phyloP scores from a whole-genome alignment of 2,329 filamentous ascomycete species.

The Saccharata proteae region DNA sequence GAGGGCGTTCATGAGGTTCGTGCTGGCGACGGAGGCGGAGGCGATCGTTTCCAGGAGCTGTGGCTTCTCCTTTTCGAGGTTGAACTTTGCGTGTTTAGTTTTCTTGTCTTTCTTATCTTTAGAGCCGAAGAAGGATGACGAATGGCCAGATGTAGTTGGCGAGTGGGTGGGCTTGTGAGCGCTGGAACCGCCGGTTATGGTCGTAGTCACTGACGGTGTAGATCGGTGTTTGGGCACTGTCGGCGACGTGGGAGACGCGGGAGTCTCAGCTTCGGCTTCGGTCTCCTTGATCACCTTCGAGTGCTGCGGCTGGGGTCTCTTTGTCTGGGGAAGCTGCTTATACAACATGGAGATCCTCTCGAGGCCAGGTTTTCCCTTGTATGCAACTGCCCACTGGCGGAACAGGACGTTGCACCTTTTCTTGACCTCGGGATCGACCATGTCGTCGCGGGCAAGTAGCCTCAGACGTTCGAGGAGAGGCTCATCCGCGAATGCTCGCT shows the following conservation, averaged over 20 bases:
- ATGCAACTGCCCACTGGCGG: conserved; percentile 71
- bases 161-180: conserved; percentile 19
- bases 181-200: conserved; percentile 9
- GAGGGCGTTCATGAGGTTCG: conserved; percentile 75
- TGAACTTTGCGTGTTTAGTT: conserved; percentile 54
- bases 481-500: conserved; percentile 80
- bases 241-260: conserved; percentile 28
- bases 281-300: conserved; percentile 78
- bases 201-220: conserved; percentile 21
- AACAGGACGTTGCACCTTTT: conserved; percentile 83
- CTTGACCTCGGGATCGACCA: conserved; percentile 76
- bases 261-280: conserved; percentile 57
- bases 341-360: conserved; percentile 71
- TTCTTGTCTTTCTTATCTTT: conserved; percentile 41
- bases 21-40: conserved; percentile 79
- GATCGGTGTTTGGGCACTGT: conserved; percentile 9
- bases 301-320: conserved; percentile 55
- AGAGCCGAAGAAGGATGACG: conserved; percentile 16
- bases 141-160: conserved; percentile 8
- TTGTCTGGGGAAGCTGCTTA: conserved; percentile 48
- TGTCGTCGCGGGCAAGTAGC: conserved; percentile 71
- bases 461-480: conserved; percentile 82
- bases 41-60: conserved; percentile 82
- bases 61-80: conserved; percentile 75
- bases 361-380: conserved; percentile 69